Base-by-base conservation (phyloP, 495 filamentous ascomycete species). In the Parathielavia hyrcaniae region DNA sequence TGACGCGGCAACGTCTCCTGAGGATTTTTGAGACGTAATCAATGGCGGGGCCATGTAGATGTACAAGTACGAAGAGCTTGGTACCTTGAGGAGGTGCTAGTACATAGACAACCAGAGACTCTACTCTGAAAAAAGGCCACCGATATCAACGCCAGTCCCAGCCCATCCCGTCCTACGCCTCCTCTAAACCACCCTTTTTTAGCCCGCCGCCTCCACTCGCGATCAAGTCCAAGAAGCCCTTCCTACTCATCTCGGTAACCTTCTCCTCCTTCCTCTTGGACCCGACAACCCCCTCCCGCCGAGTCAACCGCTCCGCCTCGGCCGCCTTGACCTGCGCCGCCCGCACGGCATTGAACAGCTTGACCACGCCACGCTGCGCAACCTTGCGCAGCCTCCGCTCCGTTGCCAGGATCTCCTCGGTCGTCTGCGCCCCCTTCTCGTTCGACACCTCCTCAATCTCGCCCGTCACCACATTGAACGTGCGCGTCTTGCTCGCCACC, bases 161-260 rank as follows among this genome's bases (percentile, higher is more conserved):
- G 13, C 10, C 12, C 9, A 5, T 16, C 45, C 43, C 16, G 4
- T 36, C 32, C 57, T 55, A 80, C 46, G 79, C 80, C 67, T 81
- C 79, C 61, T 83, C 77, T 36, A 80, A 48, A 0, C 61, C 71
- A 17, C 74, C 74, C 69, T 78, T 76, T 62, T 78, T 81, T 62
- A 79, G 49, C 48, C 76, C 74, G 5, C 77, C 77, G 32, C 78
- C 78, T 14, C 83, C 83, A 7, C 75, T 78, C n/a, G 85, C 80
- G 71, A 98, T 96, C 69, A 97, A 66, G 52, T 96, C 91, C 69
- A 98, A 74, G 75, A 97, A 98, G 9, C 91, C 90, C 73, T 96
- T 85, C 78, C 92, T 93, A 72, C 86, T 91, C 86, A 97, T 95
- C 77, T 97, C 91, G 54, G 86, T 91, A 43, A 91, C 83, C 67